phyloP scores from a whole-genome alignment of 257 asterid species.

The Solanum clarkiae region DNA sequence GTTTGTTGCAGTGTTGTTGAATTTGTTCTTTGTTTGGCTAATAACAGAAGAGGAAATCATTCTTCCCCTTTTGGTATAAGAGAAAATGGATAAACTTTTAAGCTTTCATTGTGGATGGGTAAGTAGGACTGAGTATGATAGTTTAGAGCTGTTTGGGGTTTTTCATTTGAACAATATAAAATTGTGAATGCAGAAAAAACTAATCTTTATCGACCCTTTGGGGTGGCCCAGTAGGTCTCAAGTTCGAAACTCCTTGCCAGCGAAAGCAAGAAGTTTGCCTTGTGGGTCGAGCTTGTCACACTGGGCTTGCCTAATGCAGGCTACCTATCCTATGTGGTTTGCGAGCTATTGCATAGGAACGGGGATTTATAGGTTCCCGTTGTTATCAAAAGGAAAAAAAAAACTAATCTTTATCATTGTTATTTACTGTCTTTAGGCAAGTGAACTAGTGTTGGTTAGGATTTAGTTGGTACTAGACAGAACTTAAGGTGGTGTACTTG shows the following conservation, averaged over 20 bases:
- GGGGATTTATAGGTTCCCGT: too few relatives aligned
- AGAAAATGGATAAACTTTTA: neutral
- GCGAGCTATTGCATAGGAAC: too few relatives aligned
- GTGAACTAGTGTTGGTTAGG: neutral
- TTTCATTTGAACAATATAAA: neutral
- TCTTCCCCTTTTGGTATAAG: neutral
- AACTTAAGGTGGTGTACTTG: neutral
- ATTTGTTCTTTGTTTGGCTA: neutral
- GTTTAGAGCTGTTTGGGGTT: neutral
- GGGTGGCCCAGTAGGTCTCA: too few relatives aligned
- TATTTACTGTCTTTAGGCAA: neutral
- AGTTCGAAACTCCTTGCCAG: too few relatives aligned
- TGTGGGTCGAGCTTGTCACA: too few relatives aligned
- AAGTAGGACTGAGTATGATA: neutral
- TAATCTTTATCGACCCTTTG: neutral
- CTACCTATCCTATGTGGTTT: too few relatives aligned
- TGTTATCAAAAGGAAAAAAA: neutral
- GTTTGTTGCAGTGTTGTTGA: neutral
- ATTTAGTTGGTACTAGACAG: neutral
- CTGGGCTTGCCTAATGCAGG: too few relatives aligned
- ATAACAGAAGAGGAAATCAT: neutral
- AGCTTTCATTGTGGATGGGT: neutral
- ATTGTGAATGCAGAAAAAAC: neutral
- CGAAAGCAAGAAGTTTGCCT: too few relatives aligned
- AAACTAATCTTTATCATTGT: neutral